A percentile compares a stretch with the other conserved stretches of the same genome.
Evolutionary conservation across 2,329 filamentous ascomycete genomes (phyloP).

Genomic region (Spiromastix sp.): DNA sequence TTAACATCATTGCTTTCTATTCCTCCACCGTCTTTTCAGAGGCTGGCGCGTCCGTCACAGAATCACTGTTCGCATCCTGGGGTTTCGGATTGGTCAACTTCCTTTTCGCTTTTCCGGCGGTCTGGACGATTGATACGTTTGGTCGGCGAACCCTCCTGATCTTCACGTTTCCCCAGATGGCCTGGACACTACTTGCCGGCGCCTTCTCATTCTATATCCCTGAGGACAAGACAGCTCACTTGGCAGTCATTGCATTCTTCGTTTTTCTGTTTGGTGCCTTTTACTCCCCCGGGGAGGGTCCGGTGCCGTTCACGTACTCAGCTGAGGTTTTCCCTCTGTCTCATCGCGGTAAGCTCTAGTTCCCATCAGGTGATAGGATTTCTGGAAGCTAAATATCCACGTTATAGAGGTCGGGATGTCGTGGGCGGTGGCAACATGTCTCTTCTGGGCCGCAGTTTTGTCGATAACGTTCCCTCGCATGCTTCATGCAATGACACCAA

Average conservation of each 20-base stretch:
- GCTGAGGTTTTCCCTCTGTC: constrained; percentile 47
- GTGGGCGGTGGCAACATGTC: constrained; percentile 34
- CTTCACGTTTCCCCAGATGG: constrained; percentile 59
- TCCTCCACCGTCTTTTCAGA: constrained; percentile 48
- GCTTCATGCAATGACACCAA: constrained; percentile 37
- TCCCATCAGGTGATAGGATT: neutral
- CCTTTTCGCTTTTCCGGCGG: constrained; percentile 53
- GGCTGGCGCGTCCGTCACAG: constrained; percentile 45
- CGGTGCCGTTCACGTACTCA: constrained; percentile 43
- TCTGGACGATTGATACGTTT: constrained; percentile 58
- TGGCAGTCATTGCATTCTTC: constrained; percentile 49
- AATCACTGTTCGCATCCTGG: constrained; percentile 52
- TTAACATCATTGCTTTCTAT: constrained; percentile 71
- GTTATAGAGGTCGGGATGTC: constrained; percentile 37
- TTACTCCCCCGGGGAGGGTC: constrained; percentile 55
- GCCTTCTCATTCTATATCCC: constrained; percentile 49
- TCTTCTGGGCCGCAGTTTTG: constrained; percentile 41
- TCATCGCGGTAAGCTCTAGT: constrained; percentile 33
- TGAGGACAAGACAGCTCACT: constrained; percentile 30
- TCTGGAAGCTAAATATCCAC: constrained; percentile 14
- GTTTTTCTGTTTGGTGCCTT: constrained; percentile 56
- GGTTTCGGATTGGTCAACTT: constrained; percentile 58
- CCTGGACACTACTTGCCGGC: constrained; percentile 55
- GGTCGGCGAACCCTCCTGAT: constrained; percentile 52
- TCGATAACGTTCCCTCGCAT: constrained; percentile 41